Evolutionary conservation across 1,139 yeast species (phyloP).

Genomic region (Lodderomyces margitis): DNA sequence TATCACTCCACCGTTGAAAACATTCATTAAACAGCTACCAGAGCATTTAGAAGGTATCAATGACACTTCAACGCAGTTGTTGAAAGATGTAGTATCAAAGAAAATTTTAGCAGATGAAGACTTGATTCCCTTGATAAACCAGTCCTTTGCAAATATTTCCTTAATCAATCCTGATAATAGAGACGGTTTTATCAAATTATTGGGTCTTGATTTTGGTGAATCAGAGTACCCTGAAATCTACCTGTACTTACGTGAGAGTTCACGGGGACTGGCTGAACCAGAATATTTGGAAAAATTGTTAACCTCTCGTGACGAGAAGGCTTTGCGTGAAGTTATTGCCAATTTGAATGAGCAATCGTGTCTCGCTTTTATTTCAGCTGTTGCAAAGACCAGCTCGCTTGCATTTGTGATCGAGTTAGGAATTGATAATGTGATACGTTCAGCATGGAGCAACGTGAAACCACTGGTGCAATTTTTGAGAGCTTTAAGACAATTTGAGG

Average conservation of each 20-base stretch:
- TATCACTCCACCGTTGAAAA: neutral
- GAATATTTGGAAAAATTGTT: conserved; percentile 3
- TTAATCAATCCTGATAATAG: conserved; percentile 14
- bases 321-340: conserved; percentile 1
- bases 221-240: conserved; percentile 15
- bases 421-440: conserved; percentile 7
- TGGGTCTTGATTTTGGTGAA: conserved; percentile 7
- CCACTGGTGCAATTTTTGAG: conserved; percentile 9
- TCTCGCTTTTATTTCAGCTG: neutral
- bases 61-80: neutral
- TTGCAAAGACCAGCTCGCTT: conserved; percentile 3
- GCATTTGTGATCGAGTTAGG: conserved; percentile 4
- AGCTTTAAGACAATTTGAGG: conserved; percentile 5
- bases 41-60: neutral
- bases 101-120: conserved; percentile 8
- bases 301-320: neutral
- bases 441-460: conserved; percentile 14
- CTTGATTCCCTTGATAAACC: conserved; percentile 25
- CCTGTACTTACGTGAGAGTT: conserved; percentile 14
- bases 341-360: neutral
- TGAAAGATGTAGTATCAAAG: neutral
- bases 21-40: neutral
- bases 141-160: conserved; percentile 12
- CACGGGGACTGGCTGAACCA: conserved; percentile 12
- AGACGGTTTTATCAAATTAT: conserved; percentile 13